Evolutionary conservation across 2,329 filamentous ascomycete species (phyloP).

Genomic region (Xylaria sp.): DNA sequence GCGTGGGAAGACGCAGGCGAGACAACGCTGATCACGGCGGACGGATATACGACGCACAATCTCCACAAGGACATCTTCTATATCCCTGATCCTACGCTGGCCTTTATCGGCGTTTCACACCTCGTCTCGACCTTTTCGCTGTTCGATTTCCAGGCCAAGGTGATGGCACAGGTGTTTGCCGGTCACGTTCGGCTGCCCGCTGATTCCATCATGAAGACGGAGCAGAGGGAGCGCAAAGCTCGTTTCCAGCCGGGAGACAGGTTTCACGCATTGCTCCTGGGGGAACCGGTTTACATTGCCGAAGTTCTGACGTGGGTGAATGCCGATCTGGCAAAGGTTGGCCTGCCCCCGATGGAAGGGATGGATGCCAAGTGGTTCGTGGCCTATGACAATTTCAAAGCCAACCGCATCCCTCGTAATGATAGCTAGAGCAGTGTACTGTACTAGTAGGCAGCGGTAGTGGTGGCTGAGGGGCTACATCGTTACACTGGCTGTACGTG

Average conservation of each 20-base stretch:
- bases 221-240: slow-evolving; percentile 49
- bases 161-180: slow-evolving; percentile 66
- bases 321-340: slow-evolving; percentile 38
- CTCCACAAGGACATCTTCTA: slow-evolving; percentile 78
- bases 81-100: slow-evolving; percentile 71
- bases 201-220: slow-evolving; percentile 52
- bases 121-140: slow-evolving; percentile 75
- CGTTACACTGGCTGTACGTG: slow-evolving; percentile 7
- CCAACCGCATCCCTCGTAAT: background rate
- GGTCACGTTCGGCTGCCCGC: slow-evolving; percentile 62
- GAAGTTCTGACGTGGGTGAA: slow-evolving; percentile 49
- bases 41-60: slow-evolving; percentile 73
- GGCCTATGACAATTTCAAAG: slow-evolving; percentile 40
- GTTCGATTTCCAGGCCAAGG: slow-evolving; percentile 76
- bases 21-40: slow-evolving; percentile 66
- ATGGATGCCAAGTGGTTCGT: slow-evolving; percentile 50
- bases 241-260: slow-evolving; percentile 50
- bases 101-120: slow-evolving; percentile 73
- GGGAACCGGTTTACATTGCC: slow-evolving; percentile 50
- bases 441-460: background rate
- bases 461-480: slow-evolving; percentile 4
- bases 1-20: slow-evolving; percentile 61
- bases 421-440: background rate
- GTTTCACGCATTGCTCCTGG: slow-evolving; percentile 53
- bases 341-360: slow-evolving; percentile 46